phyloP scores from a whole-genome alignment of 305 asterid species.

The Fraxinus velutina region DNA sequence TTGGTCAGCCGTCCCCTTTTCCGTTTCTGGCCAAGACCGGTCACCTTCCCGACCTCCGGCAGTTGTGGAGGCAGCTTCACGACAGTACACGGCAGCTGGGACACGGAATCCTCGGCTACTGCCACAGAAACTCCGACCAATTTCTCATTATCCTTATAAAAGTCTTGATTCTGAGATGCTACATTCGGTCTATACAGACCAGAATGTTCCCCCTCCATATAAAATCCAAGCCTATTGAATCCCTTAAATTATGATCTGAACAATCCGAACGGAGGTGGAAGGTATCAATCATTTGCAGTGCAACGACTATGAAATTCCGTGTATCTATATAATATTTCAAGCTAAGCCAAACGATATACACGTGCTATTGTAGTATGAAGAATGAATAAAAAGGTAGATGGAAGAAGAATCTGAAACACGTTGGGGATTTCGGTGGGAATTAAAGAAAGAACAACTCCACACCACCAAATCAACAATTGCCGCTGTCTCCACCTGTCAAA shows the following conservation, averaged over 20 bases:
- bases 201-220: neutral
- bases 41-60: conserved; percentile 23
- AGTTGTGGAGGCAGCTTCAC: conserved; percentile 10
- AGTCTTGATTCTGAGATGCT: conserved; percentile 33
- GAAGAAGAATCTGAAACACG: neutral
- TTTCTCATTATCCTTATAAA: conserved; percentile 39
- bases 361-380: neutral
- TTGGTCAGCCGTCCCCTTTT: conserved; percentile 62
- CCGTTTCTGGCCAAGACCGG: conserved; percentile 44
- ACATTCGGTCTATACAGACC: conserved; percentile 24
- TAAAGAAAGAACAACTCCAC: neutral
- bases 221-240: neutral
- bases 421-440: neutral
- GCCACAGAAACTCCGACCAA: conserved; percentile 26
- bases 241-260: neutral
- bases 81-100: conserved; percentile 31
- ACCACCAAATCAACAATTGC: neutral
- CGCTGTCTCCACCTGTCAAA: neutral
- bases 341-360: neutral
- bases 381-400: neutral
- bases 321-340: neutral
- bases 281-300: neutral
- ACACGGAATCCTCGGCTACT: conserved; percentile 24
- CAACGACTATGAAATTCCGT: neutral
- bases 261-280: neutral